Percentiles rank a stretch among this genome's conserved stretches.
phyloP scores from a whole-genome alignment of 345 rosid genomes.

The Melaleuca quinquenervia region DNA sequence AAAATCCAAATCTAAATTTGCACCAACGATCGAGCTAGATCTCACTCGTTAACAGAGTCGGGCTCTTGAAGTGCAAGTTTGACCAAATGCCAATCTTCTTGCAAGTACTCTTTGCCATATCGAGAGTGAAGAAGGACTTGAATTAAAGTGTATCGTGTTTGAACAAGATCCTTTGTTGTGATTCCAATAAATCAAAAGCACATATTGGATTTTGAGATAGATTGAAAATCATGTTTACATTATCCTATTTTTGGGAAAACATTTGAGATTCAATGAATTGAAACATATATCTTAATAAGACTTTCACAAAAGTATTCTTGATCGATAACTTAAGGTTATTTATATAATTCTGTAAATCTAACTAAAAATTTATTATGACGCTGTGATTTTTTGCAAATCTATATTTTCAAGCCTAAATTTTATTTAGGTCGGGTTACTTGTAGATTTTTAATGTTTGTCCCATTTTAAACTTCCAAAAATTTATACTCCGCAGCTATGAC shows the following conservation, averaged over 20 bases:
- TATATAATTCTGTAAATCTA: rapidly evolving
- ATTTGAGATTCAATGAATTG: background rate
- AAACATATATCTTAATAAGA: background rate
- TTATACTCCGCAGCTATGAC: background rate
- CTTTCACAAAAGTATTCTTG: background rate
- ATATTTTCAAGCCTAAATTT: background rate
- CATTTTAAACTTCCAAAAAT: rapidly evolving
- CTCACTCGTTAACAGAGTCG: rapidly evolving
- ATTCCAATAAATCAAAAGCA: background rate
- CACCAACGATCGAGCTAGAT: rapidly evolving
- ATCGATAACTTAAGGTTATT: background rate
- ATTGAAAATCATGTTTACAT: rapidly evolving
- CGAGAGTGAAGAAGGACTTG: background rate
- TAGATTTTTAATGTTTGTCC: background rate
- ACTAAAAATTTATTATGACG: rapidly evolving
- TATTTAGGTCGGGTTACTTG: background rate
- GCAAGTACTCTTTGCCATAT: background rate
- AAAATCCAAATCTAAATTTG: rapidly evolving
- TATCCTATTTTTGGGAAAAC: background rate
- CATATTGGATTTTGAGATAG: rapidly evolving
- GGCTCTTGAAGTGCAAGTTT: rapidly evolving
- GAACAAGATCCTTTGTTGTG: rapidly evolving
- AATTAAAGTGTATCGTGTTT: rapidly evolving
- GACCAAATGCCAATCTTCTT: rapidly evolving
- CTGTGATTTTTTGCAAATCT: background rate